Evolutionary conservation across 2,329 filamentous ascomycete genomes (phyloP), one percentile per base, ranked within the genome.

Genomic region (Lojkania enalia): DNA sequence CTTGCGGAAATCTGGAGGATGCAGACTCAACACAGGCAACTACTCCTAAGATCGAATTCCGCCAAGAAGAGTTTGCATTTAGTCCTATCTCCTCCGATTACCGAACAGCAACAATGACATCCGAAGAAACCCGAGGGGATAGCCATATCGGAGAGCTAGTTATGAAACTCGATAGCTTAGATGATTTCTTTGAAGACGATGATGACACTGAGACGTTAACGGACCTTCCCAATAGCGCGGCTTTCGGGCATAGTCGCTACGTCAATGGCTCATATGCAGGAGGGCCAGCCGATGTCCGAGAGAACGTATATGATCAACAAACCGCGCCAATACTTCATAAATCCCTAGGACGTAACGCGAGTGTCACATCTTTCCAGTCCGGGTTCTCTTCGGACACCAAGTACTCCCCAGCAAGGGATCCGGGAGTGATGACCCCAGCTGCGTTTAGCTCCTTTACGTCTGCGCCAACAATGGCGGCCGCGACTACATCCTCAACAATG

Each of bases 31-130:
- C 87, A 43, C 77, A 83, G 3, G 80, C 82, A 1, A 81, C 84
- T 3, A 94, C 90, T 0, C 87, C 90, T 1, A 91, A 96, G 35
- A 85, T 99, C 20, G 91, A 95, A 61, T 97, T 99, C 71, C 88
- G 95, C 57, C 81, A 84, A 2, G 95, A 99, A 50, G 91, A 97
- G 49, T 91, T 88, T 60, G 84, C 85, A 9, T 88, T 87, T 57
- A 86, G 87, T 42, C 77, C 79, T 0, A 90, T 91, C 66, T 64
- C 64, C 13, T 64, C 64, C 13, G 74, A 81, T 14, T 86, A 91
- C 53, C 83, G 90, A 40, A 88, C 90, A 1, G 89, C 90, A 42
- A 96, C 91, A 0, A 96, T 96, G 88, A 83, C 95, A 66, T 96
- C 91, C 0, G 89, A 96, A 58, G 90, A 94, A 27, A 82, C 75